A percentile compares a stretch with the other conserved stretches of the same genome.
Conservation (phyloP, 495 filamentous ascomycete genomes). For the Talaromyces thailandensis region DNA sequence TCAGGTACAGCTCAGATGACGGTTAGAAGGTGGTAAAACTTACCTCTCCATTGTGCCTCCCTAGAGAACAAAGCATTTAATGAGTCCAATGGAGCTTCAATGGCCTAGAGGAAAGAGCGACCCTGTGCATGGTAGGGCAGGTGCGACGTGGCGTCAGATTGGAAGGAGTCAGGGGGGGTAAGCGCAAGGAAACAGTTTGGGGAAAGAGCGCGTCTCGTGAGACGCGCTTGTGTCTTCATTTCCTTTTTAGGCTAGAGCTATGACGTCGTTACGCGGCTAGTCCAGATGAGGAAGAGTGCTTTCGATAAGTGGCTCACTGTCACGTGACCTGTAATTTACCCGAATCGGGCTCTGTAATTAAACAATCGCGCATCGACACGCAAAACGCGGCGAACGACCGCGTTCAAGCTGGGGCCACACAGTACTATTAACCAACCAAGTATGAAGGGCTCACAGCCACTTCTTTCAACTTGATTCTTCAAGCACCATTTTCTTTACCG, state of each 20-base stretch:
- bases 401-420: background rate
- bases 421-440: background rate
- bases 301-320: background rate
- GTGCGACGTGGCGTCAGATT: background rate
- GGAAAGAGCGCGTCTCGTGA: no score
- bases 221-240: background rate
- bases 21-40: background rate
- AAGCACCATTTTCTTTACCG: background rate
- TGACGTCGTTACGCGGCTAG: background rate
- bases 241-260: background rate
- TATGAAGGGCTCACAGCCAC: background rate
- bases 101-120: background rate
- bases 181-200: no score
- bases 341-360: conserved; percentile 1
- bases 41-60: background rate
- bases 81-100: background rate
- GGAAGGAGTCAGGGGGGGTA: background rate
- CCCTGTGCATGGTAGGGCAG: background rate
- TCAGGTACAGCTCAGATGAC: background rate
- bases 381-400: conserved; percentile 4
- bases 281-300: background rate
- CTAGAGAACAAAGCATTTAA: background rate
- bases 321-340: conserved; percentile 4
- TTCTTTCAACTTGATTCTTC: background rate
- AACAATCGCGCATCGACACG: conserved; percentile 4